Conservation (phyloP, 768 basidiomycete species). For the Hirschioporus abietinus region DNA sequence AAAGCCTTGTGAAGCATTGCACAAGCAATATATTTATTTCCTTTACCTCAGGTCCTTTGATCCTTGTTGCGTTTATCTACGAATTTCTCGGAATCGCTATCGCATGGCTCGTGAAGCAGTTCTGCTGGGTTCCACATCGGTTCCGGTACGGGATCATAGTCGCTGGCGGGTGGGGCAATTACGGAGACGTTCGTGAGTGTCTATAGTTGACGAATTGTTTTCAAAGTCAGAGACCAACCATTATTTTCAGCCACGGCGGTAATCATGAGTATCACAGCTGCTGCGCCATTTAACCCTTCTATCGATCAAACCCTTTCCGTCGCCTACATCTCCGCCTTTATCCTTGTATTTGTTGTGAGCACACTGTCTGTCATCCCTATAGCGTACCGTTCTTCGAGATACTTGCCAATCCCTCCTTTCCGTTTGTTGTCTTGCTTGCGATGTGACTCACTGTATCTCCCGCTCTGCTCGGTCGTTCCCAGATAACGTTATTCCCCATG, state of each 20-base stretch:
- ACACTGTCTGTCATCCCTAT: constrained; percentile 5
- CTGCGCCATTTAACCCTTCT: constrained; percentile 55
- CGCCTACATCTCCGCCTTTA: constrained; percentile 59
- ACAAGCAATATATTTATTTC: background rate
- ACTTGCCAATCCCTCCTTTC: background rate
- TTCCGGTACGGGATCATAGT: constrained; percentile 68
- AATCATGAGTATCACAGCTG: constrained; percentile 53
- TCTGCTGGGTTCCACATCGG: constrained; percentile 76
- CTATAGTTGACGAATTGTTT: background rate
- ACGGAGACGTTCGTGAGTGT: constrained; percentile 62
- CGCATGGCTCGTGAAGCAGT: constrained; percentile 48
- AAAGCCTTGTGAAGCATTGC: background rate
- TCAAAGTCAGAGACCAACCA: constrained; percentile 1
- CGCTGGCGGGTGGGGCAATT: constrained; percentile 66
- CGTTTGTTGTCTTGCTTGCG: background rate
- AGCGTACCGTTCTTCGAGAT: background rate
- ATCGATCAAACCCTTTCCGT: constrained; percentile 56
- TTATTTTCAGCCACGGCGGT: constrained; percentile 52
- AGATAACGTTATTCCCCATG: constrained; percentile 63
- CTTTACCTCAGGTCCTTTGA: constrained; percentile 46
- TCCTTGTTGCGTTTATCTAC: constrained; percentile 58
- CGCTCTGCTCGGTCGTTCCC: background rate
- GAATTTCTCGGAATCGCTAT: constrained; percentile 47
- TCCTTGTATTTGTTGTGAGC: constrained; percentile 54
- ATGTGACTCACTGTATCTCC: background rate